Evolutionary conservation across 164 flowering plant species (phyloP).

Genomic region (Magnolia sinica): DNA sequence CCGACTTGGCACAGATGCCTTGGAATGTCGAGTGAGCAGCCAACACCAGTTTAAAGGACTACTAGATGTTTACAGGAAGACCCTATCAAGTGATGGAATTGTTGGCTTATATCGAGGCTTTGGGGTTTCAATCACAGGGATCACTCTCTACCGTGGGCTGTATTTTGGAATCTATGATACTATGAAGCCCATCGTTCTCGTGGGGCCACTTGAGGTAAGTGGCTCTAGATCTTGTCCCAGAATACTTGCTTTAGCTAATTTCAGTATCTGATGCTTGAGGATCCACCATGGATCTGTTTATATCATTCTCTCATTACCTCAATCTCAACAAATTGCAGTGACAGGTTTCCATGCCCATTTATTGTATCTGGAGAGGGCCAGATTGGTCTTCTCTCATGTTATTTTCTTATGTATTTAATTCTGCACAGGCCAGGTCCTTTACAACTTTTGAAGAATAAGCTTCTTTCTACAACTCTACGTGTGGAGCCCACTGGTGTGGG

Average conservation of each 20-base stretch:
- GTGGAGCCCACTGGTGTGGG: not conserved
- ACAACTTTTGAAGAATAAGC: not conserved
- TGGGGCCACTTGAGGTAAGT: slow-evolving; percentile 79
- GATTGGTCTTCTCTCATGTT: not conserved
- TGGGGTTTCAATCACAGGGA: slow-evolving; percentile 89
- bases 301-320: not conserved
- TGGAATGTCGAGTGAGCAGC: slow-evolving; percentile 41
- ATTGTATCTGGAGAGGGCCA: not conserved
- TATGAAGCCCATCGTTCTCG: slow-evolving; percentile 82
- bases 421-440: not conserved
- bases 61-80: slow-evolving; percentile 79
- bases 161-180: slow-evolving; percentile 96
- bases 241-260: not conserved
- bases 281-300: not conserved
- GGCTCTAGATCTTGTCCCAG: not conserved
- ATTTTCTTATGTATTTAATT: not conserved
- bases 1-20: slow-evolving; percentile 80
- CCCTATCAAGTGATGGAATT: slow-evolving; percentile 80
- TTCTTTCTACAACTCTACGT: not conserved
- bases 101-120: slow-evolving; percentile 88
- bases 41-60: slow-evolving; percentile 71
- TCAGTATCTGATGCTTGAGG: not conserved
- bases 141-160: slow-evolving; percentile 89
- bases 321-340: too few species aligned
- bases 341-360: too few species aligned